Evolutionary conservation across 768 basidiomycete species (phyloP), one percentile per base, ranked within the genome.

Genomic region (Holtermannia corniformis): DNA sequence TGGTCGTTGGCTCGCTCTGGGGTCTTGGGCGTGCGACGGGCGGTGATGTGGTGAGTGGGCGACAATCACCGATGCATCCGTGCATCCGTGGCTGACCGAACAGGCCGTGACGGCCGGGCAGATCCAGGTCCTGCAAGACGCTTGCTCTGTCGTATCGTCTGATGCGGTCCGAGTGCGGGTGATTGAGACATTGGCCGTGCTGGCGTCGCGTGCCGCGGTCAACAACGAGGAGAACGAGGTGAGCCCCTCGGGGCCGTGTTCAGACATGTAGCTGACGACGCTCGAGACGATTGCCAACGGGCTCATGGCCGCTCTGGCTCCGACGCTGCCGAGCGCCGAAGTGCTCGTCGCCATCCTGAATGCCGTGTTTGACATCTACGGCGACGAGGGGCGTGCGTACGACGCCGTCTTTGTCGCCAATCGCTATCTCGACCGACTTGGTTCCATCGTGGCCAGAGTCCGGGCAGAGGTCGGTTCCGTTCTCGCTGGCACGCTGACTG

Each of bases 291-390:
- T 74, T 53, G 73, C 69, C 5, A 37, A 52, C 28, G 70, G 65
- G 60, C 56, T 75, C 23, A 52, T 75, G 13, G 57, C 7, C 32
- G 19, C 74, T 86, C 13, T 80, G 82, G 4, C 75, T 2, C 59
- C 72, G 3, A 61, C 71, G 3, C 62, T 67, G 0, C 67, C 76
- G 1, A 78, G 77, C 50, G 79, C 80, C 0, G 87, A 91, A 66
- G 78, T 84, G 0, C 75, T 85, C 49, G 77, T 95, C 22, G 87
- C 91, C 62, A 81, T 81, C 1, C 76, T 80, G 7, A 88, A 90
- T 13, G 86, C 86, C 22, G 75, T 95, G 43, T 86, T 95, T 53
- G 91, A 95, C 67, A 87, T 93, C 48, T 96, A 86, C 70, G 87
- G 90, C 3, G 91, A 96, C 73, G 91, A 96, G 72, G 77, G 72